phyloP scores from a whole-genome alignment of 257 asterid species.

The Ehretia macrophylla region DNA sequence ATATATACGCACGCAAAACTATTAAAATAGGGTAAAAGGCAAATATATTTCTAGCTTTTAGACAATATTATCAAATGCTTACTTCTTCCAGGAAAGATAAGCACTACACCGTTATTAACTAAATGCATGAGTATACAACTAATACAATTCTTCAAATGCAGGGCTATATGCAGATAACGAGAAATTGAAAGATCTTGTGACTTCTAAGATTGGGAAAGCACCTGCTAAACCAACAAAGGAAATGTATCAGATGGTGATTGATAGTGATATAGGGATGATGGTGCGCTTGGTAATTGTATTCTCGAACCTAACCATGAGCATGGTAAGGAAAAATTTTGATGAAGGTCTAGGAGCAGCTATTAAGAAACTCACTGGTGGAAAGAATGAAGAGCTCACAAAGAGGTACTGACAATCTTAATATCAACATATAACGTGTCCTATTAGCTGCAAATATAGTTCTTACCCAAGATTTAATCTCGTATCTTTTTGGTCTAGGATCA shows the following conservation, averaged over 20 bases:
- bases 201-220: slow-evolving; percentile 44
- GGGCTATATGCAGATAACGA: slow-evolving; percentile 67
- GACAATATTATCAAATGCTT: too few species aligned
- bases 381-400: slow-evolving; percentile 59
- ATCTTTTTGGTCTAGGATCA: slow-evolving; percentile 42
- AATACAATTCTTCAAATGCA: slow-evolving; percentile 21
- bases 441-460: background rate
- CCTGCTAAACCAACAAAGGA: slow-evolving; percentile 68
- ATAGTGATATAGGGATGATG: slow-evolving; percentile 55
- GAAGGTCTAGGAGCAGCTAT: slow-evolving; percentile 70
- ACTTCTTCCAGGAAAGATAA: too few species aligned
- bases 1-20: too few species aligned
- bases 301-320: slow-evolving; percentile 66
- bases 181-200: slow-evolving; percentile 42
- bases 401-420: slow-evolving; percentile 25
- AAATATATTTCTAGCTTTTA: background rate
- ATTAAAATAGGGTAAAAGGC: too few species aligned
- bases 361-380: slow-evolving; percentile 71
- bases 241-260: slow-evolving; percentile 57
- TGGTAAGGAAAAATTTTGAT: slow-evolving; percentile 62
- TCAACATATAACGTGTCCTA: too few species aligned
- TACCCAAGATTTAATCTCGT: slow-evolving; percentile 9
- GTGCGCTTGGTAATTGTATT: slow-evolving; percentile 59
- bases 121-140: background rate
- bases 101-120: too few species aligned